Evolutionary conservation across 176 grass and related monocot genomes (phyloP), one percentile per base, ranked within the genome.

Genomic region (Ampelocalamus luodianensis): DNA sequence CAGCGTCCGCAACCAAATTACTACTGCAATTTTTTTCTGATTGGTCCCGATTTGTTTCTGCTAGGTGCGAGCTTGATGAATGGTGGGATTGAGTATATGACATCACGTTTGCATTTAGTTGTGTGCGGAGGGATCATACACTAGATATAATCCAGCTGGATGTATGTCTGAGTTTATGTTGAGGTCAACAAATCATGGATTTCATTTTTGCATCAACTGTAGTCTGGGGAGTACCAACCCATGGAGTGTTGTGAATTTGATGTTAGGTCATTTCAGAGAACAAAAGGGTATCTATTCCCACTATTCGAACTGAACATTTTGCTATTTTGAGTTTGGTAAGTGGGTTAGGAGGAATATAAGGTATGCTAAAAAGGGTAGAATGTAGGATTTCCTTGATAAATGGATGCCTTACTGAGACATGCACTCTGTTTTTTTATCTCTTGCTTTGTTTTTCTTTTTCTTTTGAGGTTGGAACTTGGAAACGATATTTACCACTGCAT

Each of bases 311-410:
- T n/a, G 11, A 60, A 8, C 5, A 72, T 72, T 60, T 46, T 72
- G 3, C 37, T 71, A 71, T 32, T 59, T 15, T 71, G 66, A 53
- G 24, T 42, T 18, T 59, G 46, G 6, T 80, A 14, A 15, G 6
- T 80, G 48, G 27, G 20, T 68, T 24, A 24, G 32, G 46, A 80
- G 78, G 40, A 68, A 80, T 39, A 80, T 54, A 50, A 81, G 22
- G 64, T 68, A 34, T 81, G 78, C 65, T 56, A 58, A 27, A 42
- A 43, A 74, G 40, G 16, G 36, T 83, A 24, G 9, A 37, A 40
- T 48, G 20, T 64, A 37, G 38, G 45, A 24, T 59, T 85, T 4
- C 27, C 27, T 65, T 36, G 64, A 50, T 43, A 32, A 64, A 22
- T 65, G 1, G 36, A 51, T 80, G 36, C 36, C 34, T 53, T 84